These are phyloP conservation scores for Kwoniella bestiolae DNA, from an alignment of 768 basidiomycete species.

Conservation along the genomic window DNA sequence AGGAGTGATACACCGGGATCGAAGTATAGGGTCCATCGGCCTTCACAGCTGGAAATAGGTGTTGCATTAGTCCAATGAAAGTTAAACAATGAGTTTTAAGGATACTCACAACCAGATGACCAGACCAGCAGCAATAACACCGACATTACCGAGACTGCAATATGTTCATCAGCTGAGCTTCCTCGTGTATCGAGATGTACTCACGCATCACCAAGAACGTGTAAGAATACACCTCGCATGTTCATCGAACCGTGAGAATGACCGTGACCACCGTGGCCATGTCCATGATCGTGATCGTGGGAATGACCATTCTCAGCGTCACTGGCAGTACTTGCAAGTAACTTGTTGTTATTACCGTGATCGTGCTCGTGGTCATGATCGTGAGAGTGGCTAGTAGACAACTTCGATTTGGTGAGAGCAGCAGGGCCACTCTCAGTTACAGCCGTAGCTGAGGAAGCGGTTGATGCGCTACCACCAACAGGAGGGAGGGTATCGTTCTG, in stretches of 20 bases:
- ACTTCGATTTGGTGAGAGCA: conserved; percentile 17
- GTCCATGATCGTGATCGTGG: conserved; percentile 32
- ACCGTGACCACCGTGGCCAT: conserved; percentile 46
- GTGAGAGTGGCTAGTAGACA: conserved; percentile 23
- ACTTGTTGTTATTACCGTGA: conserved; percentile 11
- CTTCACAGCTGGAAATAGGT: conserved; percentile 62
- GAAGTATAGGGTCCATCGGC: conserved; percentile 84
- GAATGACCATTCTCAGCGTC: conserved; percentile 43
- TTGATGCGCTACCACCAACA: conserved; percentile 23
- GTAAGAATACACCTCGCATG: conserved; percentile 92
- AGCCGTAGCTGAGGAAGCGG: conserved; percentile 27
- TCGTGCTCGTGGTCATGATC: conserved; percentile 26
- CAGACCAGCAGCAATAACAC: conserved; percentile 92
- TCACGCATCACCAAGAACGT: conserved; percentile 90
- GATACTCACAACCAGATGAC: conserved; percentile 76
- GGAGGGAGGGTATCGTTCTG: conserved; percentile 38
- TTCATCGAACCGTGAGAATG: conserved; percentile 79
- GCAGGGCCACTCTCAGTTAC: conserved; percentile 21
- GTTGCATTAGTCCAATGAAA: too few relatives aligned
- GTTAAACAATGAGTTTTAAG: too few relatives aligned
- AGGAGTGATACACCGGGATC: conserved; percentile 92
- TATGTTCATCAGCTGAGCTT: background rate
- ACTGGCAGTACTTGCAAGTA: conserved; percentile 29
- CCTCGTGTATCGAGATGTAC: conserved; percentile 19
- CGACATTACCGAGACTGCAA: conserved; percentile 80